These are phyloP conservation scores for Benincasa hispida DNA, from an alignment of 306 rosid species.

Conservation along the genomic window DNA sequence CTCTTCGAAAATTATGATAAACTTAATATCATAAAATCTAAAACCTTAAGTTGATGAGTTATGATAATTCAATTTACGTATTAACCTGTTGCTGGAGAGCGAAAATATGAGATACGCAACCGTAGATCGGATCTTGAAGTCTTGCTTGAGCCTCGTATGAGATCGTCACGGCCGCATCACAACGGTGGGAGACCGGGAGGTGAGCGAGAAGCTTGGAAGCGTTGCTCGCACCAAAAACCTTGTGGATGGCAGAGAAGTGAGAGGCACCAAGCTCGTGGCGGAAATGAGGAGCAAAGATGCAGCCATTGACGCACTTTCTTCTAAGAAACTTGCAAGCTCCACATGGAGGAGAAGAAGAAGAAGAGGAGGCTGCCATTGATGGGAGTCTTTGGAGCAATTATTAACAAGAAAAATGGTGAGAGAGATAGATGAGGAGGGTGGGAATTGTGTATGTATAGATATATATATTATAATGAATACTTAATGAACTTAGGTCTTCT, in stretches of 20 bases:
- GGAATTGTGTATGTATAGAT: constrained; percentile 25
- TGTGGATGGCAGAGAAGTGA: constrained; percentile 87
- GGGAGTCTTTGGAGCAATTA: not conserved
- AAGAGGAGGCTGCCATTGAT: constrained; percentile 51
- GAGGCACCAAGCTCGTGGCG: constrained; percentile 87
- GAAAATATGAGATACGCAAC: constrained; percentile 90
- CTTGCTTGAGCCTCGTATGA: constrained; percentile 97
- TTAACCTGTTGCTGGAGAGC: constrained; percentile 91
- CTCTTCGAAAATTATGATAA: not conserved
- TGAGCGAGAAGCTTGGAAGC: constrained; percentile 85
- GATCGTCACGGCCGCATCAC: constrained; percentile 69
- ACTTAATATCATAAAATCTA: not conserved
- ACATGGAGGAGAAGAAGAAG: constrained; percentile 35
- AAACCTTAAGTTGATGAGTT: not conserved
- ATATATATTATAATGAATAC: constrained; percentile 31
- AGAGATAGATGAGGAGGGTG: constrained; percentile 25
- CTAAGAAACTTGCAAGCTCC: constrained; percentile 99
- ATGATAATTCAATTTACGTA: not conserved
- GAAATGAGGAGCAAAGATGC: constrained; percentile 92
- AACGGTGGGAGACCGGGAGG: constrained; percentile 57
- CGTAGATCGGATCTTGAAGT: constrained; percentile 88
- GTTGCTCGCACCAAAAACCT: constrained; percentile 94
- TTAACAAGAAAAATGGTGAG: constrained; percentile 27
- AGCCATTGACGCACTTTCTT: constrained; percentile 79
- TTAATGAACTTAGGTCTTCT: constrained; percentile 50